Base-by-base conservation (phyloP, 1,139 yeast genomes). In the Eremothecium cymbalariae region DNA sequence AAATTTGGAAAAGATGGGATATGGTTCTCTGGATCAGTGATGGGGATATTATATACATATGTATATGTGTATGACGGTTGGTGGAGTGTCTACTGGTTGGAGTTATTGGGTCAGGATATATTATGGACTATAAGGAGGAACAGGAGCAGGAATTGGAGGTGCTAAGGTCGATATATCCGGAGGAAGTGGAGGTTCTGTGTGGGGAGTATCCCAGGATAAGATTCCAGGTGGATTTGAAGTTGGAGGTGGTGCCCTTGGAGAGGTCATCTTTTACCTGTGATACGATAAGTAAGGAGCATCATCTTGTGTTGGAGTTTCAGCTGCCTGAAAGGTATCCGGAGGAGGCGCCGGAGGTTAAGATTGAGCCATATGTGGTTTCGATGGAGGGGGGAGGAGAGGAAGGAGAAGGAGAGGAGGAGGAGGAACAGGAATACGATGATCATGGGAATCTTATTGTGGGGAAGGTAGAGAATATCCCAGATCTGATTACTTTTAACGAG, bases 101-200 rank as follows among this genome's bases (percentile, higher is more conserved):
- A 11, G n/a, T 13, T 3, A 5, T 4, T 13, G 24, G 24, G 12
- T 21, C n/a, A 14, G 6, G 12, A n/a, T n/a, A n/a, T n/a, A 13
- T 18, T 8, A 82, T 82, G 94, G 85, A 79, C 47, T 70, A 75
- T 39, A 51, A 59, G 33, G 93, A 80, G 57, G 94, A 83, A 55
- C 94, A 83, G 51, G 55, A 53, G 24, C 90, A 83, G 58, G 95
- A 84, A 55, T 59, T 84, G 29, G 94, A 83, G 57, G 85, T 86
- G 25, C 68, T 90, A 41, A 79, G 83, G 57, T 79, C 94, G 16
- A 90, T 90, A 40, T 90, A 88, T 55, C 97, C 97, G 2, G 96
- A 86, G 56, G 97, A 90, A 56, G 61, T 90, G 27, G 62, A 56
- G 11, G 48, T 65, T 32, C 42, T 50, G 7, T 41, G 40, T 19